Base-by-base conservation (phyloP, 169 alveolate genomes). In the Cryptosporidium viatorum region DNA sequence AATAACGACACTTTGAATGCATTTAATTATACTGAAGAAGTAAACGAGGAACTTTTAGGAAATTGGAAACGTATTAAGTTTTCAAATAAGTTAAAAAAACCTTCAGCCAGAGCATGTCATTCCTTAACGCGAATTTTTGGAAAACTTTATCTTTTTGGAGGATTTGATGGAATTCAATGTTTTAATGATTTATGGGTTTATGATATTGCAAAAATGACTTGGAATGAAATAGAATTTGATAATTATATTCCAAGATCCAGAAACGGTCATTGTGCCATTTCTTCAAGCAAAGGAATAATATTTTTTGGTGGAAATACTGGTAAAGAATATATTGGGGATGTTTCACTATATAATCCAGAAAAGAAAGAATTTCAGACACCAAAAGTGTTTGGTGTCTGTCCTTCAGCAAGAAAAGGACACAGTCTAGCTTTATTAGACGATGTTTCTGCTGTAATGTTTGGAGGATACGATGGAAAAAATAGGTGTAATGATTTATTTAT, bases 261-360 rank as follows among this genome's bases (percentile, higher is more conserved):
- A 70, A 93, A 92, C 58, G 95, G 94, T 4, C 95, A 93, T 62
- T 86, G 92, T 58, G 85, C 92, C 84, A 91, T 93, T 33, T 73
- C 95, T 18, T 93, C 91, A 48, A 93, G 94, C 33, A 71, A 74
- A 70, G 85, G 73, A 18, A 51, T 70, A 4, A 58, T 93, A 52
- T 93, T 93, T 80, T 86, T 65, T 26, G 95, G 95, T 4, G 95
- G 95, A 21, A 94, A 93, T 70, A 55, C 94, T 10, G 95, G 95
- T 29, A 85, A 86, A 35, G 84, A 71, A 23, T 93, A 92, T 86
- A 85, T 85, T 71, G 86, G 86, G 70, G 95, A 93, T 70, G 91
- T 93, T 12, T 86, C 91, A 85, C 52, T 73, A 59, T 75, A 71
- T 93, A 21, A 55, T 67, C 69, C 85, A 84, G 50, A 93, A 91